These are phyloP conservation scores for Linnemannia schmuckeri DNA, from an alignment of 192 early-diverging fungal species.

Conservation along the genomic window DNA sequence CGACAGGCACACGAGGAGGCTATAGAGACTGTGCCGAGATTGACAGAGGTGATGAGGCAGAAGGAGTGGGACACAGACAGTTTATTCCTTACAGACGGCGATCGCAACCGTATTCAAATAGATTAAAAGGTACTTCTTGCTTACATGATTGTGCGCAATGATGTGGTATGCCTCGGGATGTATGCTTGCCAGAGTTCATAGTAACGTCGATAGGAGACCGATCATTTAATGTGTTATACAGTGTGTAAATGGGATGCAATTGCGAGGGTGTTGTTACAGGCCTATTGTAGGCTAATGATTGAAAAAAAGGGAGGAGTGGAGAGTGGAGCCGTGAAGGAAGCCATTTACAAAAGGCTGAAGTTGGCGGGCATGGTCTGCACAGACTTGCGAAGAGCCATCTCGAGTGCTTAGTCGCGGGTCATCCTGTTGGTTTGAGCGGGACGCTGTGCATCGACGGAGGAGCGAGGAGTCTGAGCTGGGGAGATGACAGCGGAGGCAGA, in stretches of 20 bases:
- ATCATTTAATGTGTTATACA: too few species aligned
- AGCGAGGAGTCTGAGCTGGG: conserved; percentile 18
- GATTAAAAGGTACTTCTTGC: conserved; percentile 2
- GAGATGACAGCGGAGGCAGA: neutral
- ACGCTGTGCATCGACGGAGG: neutral
- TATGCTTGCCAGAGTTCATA: too few species aligned
- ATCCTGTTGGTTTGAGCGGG: conserved; percentile 5
- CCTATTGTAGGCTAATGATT: too few species aligned
- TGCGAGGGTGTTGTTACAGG: too few species aligned
- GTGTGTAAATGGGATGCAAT: too few species aligned
- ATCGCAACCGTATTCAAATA: conserved; percentile 43
- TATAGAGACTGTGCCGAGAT: conserved; percentile 46
- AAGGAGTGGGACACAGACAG: conserved; percentile 68
- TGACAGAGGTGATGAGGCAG: conserved; percentile 53
- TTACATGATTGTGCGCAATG: too few species aligned
- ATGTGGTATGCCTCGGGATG: too few species aligned
- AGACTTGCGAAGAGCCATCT: conserved; percentile 1
- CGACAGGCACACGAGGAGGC: conserved; percentile 45
- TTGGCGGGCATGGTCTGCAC: too few species aligned
- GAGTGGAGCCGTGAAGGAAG: neutral
- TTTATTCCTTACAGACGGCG: conserved; percentile 56
- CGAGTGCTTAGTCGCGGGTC: conserved; percentile 6
- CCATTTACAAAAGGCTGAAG: neutral
- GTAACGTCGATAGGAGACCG: too few species aligned
- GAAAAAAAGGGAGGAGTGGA: too few species aligned